Evolutionary conservation across 176 grass and related monocot genomes (phyloP), one percentile per base, ranked within the genome.

Genomic region (Hordeum marinum): DNA sequence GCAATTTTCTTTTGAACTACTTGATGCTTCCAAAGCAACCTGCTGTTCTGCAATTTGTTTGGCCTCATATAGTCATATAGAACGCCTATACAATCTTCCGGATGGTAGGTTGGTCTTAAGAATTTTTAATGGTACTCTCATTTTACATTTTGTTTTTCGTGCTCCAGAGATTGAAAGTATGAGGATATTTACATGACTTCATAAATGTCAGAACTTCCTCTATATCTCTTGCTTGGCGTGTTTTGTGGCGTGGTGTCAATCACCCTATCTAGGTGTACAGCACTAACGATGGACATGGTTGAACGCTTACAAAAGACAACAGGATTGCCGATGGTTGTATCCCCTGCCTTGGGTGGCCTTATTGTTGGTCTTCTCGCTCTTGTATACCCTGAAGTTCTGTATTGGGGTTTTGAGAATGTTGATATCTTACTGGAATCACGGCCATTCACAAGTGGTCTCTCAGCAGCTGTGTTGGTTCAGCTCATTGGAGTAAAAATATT

Each of bases 371-470:
- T 98, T 71, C 85, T 98, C 55, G 91, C 93, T 85, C 87, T 98
- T 66, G 78, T 86, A 69, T 98, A 98, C 83, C 95, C 95, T 26
- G 91, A 98, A 86, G 83, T 98, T 63, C 84, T 98, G 13, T 98
- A 95, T 69, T 95, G 96, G 96, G 96, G 93, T 52, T 98, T 98
- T 81, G 89, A 98, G 80, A 98, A 98, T 87, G 93, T 95, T 81
- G 96, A 95, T 63, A 72, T 95, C 59, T 86, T 98, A 75, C 89
- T 98, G 80, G 96, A 98, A 80, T 98, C 96, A 34, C 80, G 85
- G 81, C 89, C 96, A 57, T 94, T 94, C 74, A 91, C 94, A n/a
- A 84, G 69, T 26, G 67, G 90, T n/a, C 93, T 95, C 50, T 93
- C 96, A 64, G 85, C 85, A 5, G 57, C 75, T 13, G 79, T 95